Evolutionary conservation across 2,329 filamentous ascomycete species (phyloP).

Genomic region (Cercospora zeina): DNA sequence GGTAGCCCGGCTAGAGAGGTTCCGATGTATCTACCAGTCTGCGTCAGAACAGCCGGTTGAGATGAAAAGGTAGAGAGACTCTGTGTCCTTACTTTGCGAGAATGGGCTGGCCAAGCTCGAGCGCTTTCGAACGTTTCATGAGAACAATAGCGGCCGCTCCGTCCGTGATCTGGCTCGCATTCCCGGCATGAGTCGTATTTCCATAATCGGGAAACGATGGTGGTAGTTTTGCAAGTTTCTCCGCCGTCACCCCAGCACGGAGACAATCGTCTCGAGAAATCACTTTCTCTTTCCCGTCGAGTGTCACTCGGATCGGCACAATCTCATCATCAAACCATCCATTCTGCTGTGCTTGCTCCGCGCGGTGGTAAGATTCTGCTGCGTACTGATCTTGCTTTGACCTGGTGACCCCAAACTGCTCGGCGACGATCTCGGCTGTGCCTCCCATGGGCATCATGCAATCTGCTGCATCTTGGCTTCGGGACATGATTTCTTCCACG

Average conservation of each 20-base stretch:
- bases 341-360: constrained; percentile 64
- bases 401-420: constrained; percentile 69
- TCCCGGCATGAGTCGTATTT: constrained; percentile 73
- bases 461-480: constrained; percentile 71
- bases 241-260: constrained; percentile 63
- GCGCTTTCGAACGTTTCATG: constrained; percentile 72
- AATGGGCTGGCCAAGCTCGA: constrained; percentile 68
- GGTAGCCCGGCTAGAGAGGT: constrained; percentile 62
- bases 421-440: constrained; percentile 83
- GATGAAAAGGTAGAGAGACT: not conserved
- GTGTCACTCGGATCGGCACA: constrained; percentile 63
- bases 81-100: constrained; percentile 69
- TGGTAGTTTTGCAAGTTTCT: constrained; percentile 73
- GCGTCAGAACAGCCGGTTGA: not conserved
- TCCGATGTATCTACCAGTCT: constrained; percentile 46
- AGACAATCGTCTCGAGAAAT: constrained; percentile 68
- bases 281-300: constrained; percentile 57
- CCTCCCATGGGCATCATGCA: constrained; percentile 82
- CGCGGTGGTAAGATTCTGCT: constrained; percentile 69
- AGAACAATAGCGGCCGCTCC: constrained; percentile 80
- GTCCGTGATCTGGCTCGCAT: constrained; percentile 80
- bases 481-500: constrained; percentile 67
- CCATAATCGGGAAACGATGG: constrained; percentile 77
- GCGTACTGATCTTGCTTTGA: constrained; percentile 81
- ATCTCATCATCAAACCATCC: constrained; percentile 77